These are phyloP conservation scores for Trypanosomatidae sp. DNA, from an alignment of 208 protist genomes.

Conservation along the genomic window DNA sequence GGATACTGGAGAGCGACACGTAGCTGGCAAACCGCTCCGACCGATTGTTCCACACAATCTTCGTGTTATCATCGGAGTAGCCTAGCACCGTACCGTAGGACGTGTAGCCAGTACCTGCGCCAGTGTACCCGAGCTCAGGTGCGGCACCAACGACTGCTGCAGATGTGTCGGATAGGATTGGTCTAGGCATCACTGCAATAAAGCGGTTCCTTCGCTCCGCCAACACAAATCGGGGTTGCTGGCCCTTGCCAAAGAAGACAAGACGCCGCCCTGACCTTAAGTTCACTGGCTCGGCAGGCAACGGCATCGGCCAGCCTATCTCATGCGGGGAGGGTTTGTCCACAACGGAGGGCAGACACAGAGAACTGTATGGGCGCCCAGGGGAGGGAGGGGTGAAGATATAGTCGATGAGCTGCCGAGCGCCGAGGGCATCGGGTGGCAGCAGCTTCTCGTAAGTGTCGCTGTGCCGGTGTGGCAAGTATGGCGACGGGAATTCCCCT, in stretches of 20 bases:
- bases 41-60: constrained; percentile 79
- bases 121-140: background rate
- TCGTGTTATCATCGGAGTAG: constrained; percentile 68
- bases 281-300: constrained; percentile 53
- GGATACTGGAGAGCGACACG: constrained; percentile 44
- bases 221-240: constrained; percentile 37
- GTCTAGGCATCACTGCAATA: constrained; percentile 43
- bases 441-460: constrained; percentile 39
- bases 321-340: constrained; percentile 26
- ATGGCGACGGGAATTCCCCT: background rate
- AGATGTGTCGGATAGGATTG: constrained; percentile 10
- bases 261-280: constrained; percentile 40
- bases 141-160: constrained; percentile 6
- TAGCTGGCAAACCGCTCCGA: constrained; percentile 59
- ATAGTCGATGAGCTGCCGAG: constrained; percentile 44
- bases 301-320: constrained; percentile 40
- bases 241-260: constrained; percentile 51
- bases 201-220: constrained; percentile 46
- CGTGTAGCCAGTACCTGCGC: constrained; percentile 17
- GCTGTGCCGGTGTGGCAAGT: constrained; percentile 15
- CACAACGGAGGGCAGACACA: constrained; percentile 30
- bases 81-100: constrained; percentile 71
- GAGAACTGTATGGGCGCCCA: constrained; percentile 18
- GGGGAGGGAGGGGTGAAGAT: constrained; percentile 28
- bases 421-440: constrained; percentile 37